Base-by-base conservation (phyloP, 805 yeast species). In the Nakazawaea populi region DNA sequence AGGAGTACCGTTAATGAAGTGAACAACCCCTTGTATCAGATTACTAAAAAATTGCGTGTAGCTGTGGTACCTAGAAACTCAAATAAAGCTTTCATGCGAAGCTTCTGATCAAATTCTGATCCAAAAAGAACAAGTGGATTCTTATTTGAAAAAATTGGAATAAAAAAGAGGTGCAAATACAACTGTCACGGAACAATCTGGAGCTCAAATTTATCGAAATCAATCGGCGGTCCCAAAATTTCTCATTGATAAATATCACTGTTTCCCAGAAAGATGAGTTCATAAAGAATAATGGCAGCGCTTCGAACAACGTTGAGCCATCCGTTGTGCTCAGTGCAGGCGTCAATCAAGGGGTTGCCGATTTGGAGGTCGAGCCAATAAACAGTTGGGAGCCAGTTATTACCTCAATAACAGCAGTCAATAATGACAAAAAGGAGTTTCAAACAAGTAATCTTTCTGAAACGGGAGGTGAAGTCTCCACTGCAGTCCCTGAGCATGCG, bases 281-380 rank as follows among this genome's bases (percentile, higher is more conserved):
- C 18, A 9, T 10, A 11, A 44, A 48, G 52, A 40, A 44, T 32
- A 44, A 27, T 43, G 50, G 56, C 49, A 46, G 54, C 36, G 60
- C 58, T 7, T 64, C 63, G 3, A 53, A 63, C 29, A 41, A 47
- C 28, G 4, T 18, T 9, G 50, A 46, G 3, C 50, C 50, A 5
- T 46, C 40, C 7, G 12, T 40, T 14, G 49, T 18, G 24, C 24
- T 18, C 24, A 18, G 24, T 18, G 24, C 24, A 18, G 24, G 24
- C 24, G 24, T 18, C 24, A 18, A 18, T 18, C 24, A 18, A 18
- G 24, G 24, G 24, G 24, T 3, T 18, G 24, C 3, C 24, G 24
- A 18, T 18, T 18, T 18, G 24, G 24, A 18, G 24, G 24, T 18
- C 24, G 24, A 3, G 24, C 24, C 24, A 18, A 18, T 18, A 18